Conservation (phyloP, 352 stramenopile species). For the Globisporangium heterothallicum region DNA sequence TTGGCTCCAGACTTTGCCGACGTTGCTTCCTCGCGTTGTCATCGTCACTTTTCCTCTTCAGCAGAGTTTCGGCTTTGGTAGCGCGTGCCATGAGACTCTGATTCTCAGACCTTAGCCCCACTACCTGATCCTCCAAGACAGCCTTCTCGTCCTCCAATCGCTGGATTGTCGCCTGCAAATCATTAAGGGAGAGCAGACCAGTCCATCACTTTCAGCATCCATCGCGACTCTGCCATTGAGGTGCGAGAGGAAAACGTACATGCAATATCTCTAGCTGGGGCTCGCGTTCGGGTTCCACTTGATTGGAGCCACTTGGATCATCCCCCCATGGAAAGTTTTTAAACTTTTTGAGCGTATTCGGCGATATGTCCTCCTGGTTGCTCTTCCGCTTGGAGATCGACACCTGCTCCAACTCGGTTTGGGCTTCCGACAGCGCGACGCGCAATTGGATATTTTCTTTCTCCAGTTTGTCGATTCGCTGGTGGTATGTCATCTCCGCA, state of each 20-base stretch:
- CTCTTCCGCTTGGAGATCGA: slow-evolving; percentile 32
- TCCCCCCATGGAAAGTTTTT: slow-evolving; percentile 30
- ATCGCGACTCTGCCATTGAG: background rate
- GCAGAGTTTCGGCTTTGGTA: slow-evolving; percentile 3
- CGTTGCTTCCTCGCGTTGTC: background rate
- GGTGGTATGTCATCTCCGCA: slow-evolving; percentile 55
- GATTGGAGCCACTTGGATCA: background rate
- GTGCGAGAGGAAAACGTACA: slow-evolving; percentile 7
- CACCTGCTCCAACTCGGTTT: slow-evolving; percentile 22
- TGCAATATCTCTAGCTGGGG: slow-evolving; percentile 5
- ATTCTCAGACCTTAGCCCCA: slow-evolving; percentile 21
- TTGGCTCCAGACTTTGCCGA: slow-evolving; percentile 1
- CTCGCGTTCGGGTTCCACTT: background rate
- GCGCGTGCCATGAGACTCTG: slow-evolving; percentile 6
- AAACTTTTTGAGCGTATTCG: slow-evolving; percentile 32
- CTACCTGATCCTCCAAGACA: slow-evolving; percentile 22
- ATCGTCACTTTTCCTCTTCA: slow-evolving; percentile 5
- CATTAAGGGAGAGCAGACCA: background rate
- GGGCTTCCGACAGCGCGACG: slow-evolving; percentile 23
- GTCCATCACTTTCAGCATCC: background rate
- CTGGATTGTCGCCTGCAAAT: slow-evolving; percentile 22
- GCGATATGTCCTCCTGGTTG: slow-evolving; percentile 24
- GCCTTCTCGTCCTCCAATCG: slow-evolving; percentile 23
- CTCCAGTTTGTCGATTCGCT: slow-evolving; percentile 53
- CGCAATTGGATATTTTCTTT: slow-evolving; percentile 44